phyloP scores from a whole-genome alignment of 805 yeast species.

The Torulaspora indica region DNA sequence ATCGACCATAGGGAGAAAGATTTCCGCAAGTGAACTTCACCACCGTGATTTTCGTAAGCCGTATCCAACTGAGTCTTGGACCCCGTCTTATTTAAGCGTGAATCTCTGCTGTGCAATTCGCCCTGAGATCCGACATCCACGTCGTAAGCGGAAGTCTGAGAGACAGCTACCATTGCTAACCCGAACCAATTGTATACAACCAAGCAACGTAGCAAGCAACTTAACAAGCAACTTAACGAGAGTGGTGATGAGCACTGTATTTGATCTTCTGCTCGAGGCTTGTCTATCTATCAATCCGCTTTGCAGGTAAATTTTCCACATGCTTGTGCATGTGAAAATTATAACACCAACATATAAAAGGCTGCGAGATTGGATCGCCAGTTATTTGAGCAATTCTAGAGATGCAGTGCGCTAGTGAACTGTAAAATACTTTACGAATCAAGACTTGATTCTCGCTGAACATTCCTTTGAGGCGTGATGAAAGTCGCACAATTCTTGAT shows the following conservation, averaged over 20 bases:
- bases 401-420: too few relatives aligned
- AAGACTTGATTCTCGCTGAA: too few relatives aligned
- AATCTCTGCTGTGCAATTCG: constrained; percentile 12
- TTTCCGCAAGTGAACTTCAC: constrained; percentile 35
- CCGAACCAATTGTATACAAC: not conserved
- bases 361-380: too few relatives aligned
- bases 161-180: not conserved
- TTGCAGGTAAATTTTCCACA: constrained; percentile 1
- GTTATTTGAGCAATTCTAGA: too few relatives aligned
- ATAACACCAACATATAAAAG: not conserved
- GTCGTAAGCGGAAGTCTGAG: constrained; percentile 8
- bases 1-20: constrained; percentile 48
- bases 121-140: constrained; percentile 4
- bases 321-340: constrained; percentile 2
- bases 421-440: too few relatives aligned
- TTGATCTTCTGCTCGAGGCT: not conserved
- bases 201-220: too few relatives aligned
- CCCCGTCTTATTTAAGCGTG: not conserved
- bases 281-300: not conserved
- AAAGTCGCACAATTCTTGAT: too few relatives aligned
- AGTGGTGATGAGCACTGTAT: not conserved
- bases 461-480: too few relatives aligned
- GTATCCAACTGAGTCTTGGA: constrained; percentile 3
- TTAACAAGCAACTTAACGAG: not conserved
- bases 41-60: constrained; percentile 10